Base-by-base conservation (phyloP, 225 moss, liverwort and hornwort species). In the Pseudisothecium myosuroides region DNA sequence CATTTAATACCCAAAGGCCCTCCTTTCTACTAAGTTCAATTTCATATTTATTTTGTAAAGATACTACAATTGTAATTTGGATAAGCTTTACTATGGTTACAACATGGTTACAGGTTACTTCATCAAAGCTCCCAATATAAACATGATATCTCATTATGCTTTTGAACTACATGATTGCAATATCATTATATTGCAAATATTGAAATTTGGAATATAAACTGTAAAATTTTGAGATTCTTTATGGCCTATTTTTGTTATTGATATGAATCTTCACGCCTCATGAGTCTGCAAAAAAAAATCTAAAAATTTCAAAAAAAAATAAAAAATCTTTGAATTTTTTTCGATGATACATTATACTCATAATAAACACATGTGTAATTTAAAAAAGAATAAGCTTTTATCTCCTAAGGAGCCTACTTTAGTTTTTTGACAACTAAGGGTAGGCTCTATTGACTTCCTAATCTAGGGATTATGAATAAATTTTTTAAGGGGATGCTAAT, bases 331-430 rank as follows among this genome's bases (percentile, higher is more conserved):
- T 20, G 11, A 66, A 36, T 36, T 36, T 37, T 3, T 64, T 64
- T 37, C 2, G n/a, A 66, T 36, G 36, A 6, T 37, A 37, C 11
- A 37, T 0, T 66, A 11, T n/a, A n/a, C n/a, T n/a, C n/a, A n/a
- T n/a, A n/a, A n/a, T n/a, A n/a, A n/a, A n/a, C n/a, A n/a, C n/a
- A n/a, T n/a, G n/a, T 37, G 7, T 67, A 22, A 12, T 21, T 67
- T 37, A 4, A 37, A 36, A 36, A 19, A 36, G 19, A 37, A 68
- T 1, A 68, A 68, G 12, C 22, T 68, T 68, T n/a, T 39, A n/a
- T 11, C 2, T 3, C 12, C n/a, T 67, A n/a, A n/a, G 0, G 12
- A 68, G 12, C 0, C 4, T 0, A 19, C 36, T 19, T 66, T 19
- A 10, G 19, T 5, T 36, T 66, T 36, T 5, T 19, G 7, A 36